Evolutionary conservation across 805 yeast species (phyloP), one percentile per base, ranked within the genome.

Genomic region (Ogataea thermomethanolica): DNA sequence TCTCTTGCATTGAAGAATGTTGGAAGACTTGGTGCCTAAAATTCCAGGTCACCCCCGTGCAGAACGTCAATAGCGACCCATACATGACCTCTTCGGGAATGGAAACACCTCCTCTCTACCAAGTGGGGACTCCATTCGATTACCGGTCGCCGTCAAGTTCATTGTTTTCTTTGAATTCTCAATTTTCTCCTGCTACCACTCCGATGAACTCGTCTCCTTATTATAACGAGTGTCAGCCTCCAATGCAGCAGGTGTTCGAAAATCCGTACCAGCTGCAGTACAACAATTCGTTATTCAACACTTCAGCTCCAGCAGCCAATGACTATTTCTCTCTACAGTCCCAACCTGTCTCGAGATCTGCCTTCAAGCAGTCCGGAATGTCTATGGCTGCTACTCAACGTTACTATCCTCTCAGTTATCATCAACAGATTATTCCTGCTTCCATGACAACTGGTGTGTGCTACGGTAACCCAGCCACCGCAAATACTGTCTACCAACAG

Each of bases 21-120:
- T 62, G 67, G 67, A 49, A 51, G 31, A 61, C 64, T 15, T 62
- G 67, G 67, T 61, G 64, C 43, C 50, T 46, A n/a, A 59, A 58
- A 48, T 53, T 58, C 41, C 49, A 46, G 25, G 15, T 35, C 14
- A 43, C 44, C 21, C 42, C 45, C 12, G 36, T 33, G 7, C 45
- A 33, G 8, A 13, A 33, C 26, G 38, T 40, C 5, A 28, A 37
- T 41, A 27, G 27, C 37, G 37, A 35, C 39, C 41, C 45, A 13
- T 45, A 34, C 10, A 8, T 34, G 33, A 35, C 43, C 2, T 15
- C 46, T 5, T 28, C 44, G n/a, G 33, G 44, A 35, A 25, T 38
- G 13, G 46, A 41, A 32, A 35, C 43, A 12, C 20, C 37, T 1
- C 25, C 39, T 7, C 37, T 39, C 13, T 42, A 34, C 14, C 44